Evolutionary conservation across 164 flowering plant species (phyloP).

Genomic region (Magnolia sinica): DNA sequence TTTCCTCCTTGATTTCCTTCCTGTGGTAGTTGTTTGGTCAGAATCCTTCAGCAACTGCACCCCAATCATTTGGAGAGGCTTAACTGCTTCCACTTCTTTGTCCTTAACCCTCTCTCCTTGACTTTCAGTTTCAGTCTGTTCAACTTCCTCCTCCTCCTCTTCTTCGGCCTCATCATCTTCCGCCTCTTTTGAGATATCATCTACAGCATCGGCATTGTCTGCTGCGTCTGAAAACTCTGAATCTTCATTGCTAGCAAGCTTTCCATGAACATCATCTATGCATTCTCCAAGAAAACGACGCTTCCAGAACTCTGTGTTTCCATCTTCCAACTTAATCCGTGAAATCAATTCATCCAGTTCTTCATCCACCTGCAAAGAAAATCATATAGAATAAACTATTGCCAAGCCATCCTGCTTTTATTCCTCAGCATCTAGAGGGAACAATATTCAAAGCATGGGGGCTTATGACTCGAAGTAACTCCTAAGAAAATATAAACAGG

Average conservation of each 20-base stretch:
- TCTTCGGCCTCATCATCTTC: slow-evolving; percentile 43
- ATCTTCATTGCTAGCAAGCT: slow-evolving; percentile 27
- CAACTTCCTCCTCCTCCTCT: slow-evolving; percentile 40
- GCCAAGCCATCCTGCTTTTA: not conserved
- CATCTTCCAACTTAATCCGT: slow-evolving; percentile 77
- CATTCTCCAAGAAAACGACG: slow-evolving; percentile 96
- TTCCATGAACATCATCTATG: slow-evolving; percentile 30
- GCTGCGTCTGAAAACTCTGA: slow-evolving; percentile 36
- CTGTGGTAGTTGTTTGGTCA: slow-evolving; percentile 43
- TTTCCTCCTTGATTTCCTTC: slow-evolving; percentile 63
- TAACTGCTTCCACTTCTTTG: slow-evolving; percentile 66
- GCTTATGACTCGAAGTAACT: not conserved
- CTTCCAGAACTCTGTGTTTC: slow-evolving; percentile 95
- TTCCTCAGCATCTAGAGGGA: not conserved
- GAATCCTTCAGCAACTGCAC: slow-evolving; percentile 81
- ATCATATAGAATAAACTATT: not conserved
- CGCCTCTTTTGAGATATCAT: slow-evolving; percentile 51
- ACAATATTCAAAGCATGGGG: not conserved
- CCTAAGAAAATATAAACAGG: not conserved
- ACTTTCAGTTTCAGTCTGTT: slow-evolving; percentile 47
- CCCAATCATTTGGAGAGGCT: slow-evolving; percentile 95
- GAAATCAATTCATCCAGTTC: slow-evolving; percentile 84
- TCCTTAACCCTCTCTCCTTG: slow-evolving; percentile 56
- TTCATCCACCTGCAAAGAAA: slow-evolving; percentile 70
- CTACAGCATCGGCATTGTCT: slow-evolving; percentile 51